These are phyloP conservation scores for Lycium ferocissimum DNA, from an alignment of 257 asterid genomes.

Conservation along the genomic window DNA sequence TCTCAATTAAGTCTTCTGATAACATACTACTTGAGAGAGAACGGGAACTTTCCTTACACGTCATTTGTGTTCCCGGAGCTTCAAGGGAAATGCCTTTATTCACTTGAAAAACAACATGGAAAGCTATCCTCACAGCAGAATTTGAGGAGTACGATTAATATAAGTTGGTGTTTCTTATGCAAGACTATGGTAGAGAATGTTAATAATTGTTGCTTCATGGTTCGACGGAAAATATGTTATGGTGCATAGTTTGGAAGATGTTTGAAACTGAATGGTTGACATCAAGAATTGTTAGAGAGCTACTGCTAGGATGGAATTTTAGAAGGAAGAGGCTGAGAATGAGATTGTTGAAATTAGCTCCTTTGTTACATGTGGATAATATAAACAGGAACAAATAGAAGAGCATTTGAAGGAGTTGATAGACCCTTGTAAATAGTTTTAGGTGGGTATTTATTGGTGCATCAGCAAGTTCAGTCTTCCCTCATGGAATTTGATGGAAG, in stretches of 20 bases:
- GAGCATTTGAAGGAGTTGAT: slow-evolving; percentile 18
- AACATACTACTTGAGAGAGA: slow-evolving; percentile 18
- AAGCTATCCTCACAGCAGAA: neutral
- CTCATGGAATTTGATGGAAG: slow-evolving; percentile 10
- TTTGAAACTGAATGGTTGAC: slow-evolving; percentile 7
- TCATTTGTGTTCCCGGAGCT: neutral
- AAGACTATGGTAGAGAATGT: slow-evolving; percentile 4
- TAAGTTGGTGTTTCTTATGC: slow-evolving; percentile 12
- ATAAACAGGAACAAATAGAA: neutral
- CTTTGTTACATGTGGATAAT: neutral
- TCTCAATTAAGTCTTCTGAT: neutral
- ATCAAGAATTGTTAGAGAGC: neutral
- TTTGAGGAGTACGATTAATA: slow-evolving; percentile 1
- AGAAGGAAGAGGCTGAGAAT: slow-evolving; percentile 16
- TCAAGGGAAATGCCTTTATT: neutral
- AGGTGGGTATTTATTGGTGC: slow-evolving; percentile 19
- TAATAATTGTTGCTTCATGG: neutral
- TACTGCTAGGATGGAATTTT: slow-evolving; percentile 17
- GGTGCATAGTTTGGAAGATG: slow-evolving; percentile 19
- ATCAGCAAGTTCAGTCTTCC: neutral
- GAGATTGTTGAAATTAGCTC: slow-evolving; percentile 24
- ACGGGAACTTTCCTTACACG: neutral
- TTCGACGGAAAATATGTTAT: neutral
- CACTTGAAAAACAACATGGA: slow-evolving; percentile 9
- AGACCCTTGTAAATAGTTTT: slow-evolving; percentile 10